These are phyloP conservation scores for Amauroascus niger DNA, from an alignment of 2,329 filamentous ascomycete genomes.

Conservation along the genomic window DNA sequence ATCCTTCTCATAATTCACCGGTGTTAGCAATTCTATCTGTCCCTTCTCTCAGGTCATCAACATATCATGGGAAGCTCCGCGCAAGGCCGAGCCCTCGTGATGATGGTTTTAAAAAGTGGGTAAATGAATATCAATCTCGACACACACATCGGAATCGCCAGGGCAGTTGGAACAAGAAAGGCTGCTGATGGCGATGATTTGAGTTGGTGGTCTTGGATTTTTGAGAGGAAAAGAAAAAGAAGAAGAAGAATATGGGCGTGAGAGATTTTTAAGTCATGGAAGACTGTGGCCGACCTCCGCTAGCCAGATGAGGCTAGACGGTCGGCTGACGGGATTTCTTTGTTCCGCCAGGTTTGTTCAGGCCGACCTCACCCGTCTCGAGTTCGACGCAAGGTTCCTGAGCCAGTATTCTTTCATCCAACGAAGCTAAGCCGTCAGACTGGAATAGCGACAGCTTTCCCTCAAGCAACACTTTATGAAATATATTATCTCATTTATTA, in stretches of 20 bases:
- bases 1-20: too few relatives aligned
- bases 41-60: constrained; percentile 40
- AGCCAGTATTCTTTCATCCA: too few relatives aligned
- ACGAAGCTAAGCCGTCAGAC: too few relatives aligned
- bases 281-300: background rate
- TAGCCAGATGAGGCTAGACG: background rate
- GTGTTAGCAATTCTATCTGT: constrained; percentile 22
- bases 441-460: too few relatives aligned
- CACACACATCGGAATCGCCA: constrained; percentile 62
- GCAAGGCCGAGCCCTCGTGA: constrained; percentile 48
- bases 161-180: constrained; percentile 43
- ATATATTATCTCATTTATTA: too few relatives aligned
- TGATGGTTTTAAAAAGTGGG: constrained; percentile 72
- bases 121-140: constrained; percentile 51
- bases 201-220: constrained; percentile 58
- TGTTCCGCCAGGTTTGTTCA: too few relatives aligned
- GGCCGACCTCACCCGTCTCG: too few relatives aligned
- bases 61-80: constrained; percentile 32
- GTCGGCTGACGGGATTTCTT: too few relatives aligned
- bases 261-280: background rate
- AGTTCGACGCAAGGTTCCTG: too few relatives aligned
- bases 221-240: constrained; percentile 33
- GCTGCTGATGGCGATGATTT: constrained; percentile 55
- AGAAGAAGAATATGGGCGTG: constrained; percentile 19
- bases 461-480: too few relatives aligned